A percentile compares a stretch with the other conserved stretches of the same genome.
Conservation (phyloP, 1,139 yeast species). For the Saccharomyces hybrid region DNA sequence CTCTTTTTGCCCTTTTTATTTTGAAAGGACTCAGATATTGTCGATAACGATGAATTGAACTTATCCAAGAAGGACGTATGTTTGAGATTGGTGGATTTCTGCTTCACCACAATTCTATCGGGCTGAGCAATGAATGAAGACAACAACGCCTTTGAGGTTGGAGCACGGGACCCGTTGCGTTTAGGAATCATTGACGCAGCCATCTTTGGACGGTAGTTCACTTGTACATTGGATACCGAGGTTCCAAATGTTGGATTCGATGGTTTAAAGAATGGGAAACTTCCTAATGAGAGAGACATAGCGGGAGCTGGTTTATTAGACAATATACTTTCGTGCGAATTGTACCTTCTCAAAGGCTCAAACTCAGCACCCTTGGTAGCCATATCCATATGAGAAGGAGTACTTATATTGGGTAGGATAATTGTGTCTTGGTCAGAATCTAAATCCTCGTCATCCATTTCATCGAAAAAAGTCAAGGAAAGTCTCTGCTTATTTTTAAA, state of each 20-base stretch:
- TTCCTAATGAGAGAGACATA: neutral
- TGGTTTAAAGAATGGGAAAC: neutral
- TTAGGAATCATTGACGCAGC: neutral
- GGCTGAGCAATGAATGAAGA: neutral
- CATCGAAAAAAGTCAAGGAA: slow-evolving; percentile 28
- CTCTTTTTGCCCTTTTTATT: neutral
- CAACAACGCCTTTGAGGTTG: neutral
- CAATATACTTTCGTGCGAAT: slow-evolving; percentile 36
- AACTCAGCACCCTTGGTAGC: slow-evolving; percentile 8
- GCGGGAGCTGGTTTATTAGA: slow-evolving; percentile 12
- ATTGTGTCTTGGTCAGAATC: slow-evolving; percentile 31
- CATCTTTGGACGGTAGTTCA: neutral
- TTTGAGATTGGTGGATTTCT: neutral
- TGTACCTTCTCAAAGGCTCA: slow-evolving; percentile 28
- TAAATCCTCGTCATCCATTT: slow-evolving; percentile 14
- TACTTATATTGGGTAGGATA: slow-evolving; percentile 11
- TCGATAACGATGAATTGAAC: neutral
- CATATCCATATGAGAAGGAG: slow-evolving; percentile 3
- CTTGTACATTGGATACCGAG: neutral
- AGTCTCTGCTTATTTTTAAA: slow-evolving; percentile 29
- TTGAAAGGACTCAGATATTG: neutral
- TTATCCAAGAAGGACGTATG: neutral
- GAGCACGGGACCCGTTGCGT: neutral
- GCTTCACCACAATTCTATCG: neutral
- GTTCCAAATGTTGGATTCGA: slow-evolving; percentile 5